Percentiles rank a stretch among this genome's conserved stretches.
phyloP scores from a whole-genome alignment of 169 alveolate species.

The Cryptosporidium viatorum region DNA sequence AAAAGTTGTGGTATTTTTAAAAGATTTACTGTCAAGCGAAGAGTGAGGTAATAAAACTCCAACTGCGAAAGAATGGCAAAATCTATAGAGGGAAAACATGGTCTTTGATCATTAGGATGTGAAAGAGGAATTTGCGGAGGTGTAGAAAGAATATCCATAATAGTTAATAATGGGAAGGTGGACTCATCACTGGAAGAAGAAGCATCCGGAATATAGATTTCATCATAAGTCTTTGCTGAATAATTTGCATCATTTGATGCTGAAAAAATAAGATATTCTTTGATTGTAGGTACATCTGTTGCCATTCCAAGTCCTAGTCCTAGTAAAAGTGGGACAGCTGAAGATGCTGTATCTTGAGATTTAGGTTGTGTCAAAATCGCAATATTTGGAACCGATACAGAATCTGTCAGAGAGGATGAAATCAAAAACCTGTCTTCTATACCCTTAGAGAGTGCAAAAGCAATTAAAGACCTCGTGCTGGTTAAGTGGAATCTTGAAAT shows the following conservation, averaged over 20 bases:
- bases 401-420: not conserved
- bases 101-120: constrained; percentile 40
- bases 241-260: not conserved
- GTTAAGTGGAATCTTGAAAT: constrained; percentile 69
- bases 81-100: constrained; percentile 22
- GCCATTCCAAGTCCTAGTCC: constrained; percentile 50
- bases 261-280: constrained; percentile 34
- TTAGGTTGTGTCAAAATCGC: not conserved
- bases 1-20: constrained; percentile 60
- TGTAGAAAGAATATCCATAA: constrained; percentile 35
- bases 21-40: constrained; percentile 18
- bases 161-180: constrained; percentile 61
- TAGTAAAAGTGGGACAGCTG: constrained; percentile 44
- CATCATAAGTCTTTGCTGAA: constrained; percentile 43
- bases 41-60: constrained; percentile 53
- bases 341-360: constrained; percentile 19
- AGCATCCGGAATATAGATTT: constrained; percentile 56
- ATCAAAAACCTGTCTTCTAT: constrained; percentile 34
- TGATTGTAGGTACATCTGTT: constrained; percentile 65
- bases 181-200: constrained; percentile 29
- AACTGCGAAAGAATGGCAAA: constrained; percentile 67
- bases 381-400: not conserved
- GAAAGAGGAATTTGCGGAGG: constrained; percentile 69
- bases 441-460: constrained; percentile 17
- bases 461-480: constrained; percentile 45